phyloP scores from a whole-genome alignment of 371 early-diverging fungal species.

The Circinella umbellata region DNA sequence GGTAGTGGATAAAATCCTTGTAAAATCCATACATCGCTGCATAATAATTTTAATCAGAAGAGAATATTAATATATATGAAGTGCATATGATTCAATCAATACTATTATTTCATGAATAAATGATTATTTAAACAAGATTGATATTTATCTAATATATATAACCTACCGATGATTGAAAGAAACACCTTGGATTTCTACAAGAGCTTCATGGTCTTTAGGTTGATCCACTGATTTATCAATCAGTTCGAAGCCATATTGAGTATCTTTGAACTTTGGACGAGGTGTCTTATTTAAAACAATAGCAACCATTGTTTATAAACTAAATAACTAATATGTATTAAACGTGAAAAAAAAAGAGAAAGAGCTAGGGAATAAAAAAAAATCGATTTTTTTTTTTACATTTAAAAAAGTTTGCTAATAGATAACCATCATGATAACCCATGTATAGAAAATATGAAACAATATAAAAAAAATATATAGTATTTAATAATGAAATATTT shows the following conservation, averaged over 20 bases:
- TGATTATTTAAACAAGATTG: no score
- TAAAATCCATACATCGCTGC: conserved; percentile 63
- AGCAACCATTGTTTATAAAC: conserved; percentile 3
- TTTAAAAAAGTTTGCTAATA: no score
- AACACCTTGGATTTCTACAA: conserved; percentile 63
- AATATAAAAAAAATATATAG: no score
- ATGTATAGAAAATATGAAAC: no score
- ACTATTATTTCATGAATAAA: no score
- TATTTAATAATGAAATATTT: no score
- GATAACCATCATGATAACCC: no score
- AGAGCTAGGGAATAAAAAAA: background rate
- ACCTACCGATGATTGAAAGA: conserved; percentile 70
- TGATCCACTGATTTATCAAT: conserved; percentile 5
- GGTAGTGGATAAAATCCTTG: conserved; percentile 46
- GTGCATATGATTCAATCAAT: no score
- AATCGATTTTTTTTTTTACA: no score
- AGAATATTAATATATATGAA: background rate
- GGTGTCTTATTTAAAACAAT: conserved; percentile 8
- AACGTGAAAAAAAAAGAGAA: background rate
- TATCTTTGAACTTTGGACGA: background rate
- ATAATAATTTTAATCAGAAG: background rate
- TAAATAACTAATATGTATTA: no score
- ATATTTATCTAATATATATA: background rate
- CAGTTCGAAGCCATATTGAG: conserved; percentile 32
- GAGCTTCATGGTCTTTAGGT: conserved; percentile 35